Base-by-base conservation (phyloP, 768 basidiomycete genomes). In the Lentinus tigrinus region DNA sequence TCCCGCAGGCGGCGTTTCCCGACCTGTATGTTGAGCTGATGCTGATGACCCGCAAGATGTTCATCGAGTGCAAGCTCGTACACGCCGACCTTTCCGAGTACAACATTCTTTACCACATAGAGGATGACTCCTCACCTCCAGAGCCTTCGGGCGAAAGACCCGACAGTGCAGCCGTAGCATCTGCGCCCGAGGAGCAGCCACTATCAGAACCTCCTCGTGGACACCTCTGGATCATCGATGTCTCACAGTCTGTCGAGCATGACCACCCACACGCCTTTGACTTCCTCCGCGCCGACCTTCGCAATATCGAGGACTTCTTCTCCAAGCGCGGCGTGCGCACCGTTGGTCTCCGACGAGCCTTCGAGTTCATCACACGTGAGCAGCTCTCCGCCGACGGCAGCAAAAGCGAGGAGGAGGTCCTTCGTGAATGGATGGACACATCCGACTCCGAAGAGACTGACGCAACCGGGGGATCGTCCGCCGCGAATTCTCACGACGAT, bases 1-100 rank as follows among this genome's bases (percentile, higher is more conserved):
- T 90, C 56, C 73, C 81, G 0, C 69, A 75, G 2, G 72, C 81
- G 1, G 74, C 80, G 24, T 78, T 87, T 49, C 75, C 80, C 0
- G 66, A 73, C 0, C 78, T 98, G 1, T 99, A 99, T 69, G 69
- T 75, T 23, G 91, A 95, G 68, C 80, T 98, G 31, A 73, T 98
- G 34, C 81, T 91, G 65, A 83, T 81, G 56, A 79, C 95, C 43
- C 86, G 96, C 57, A 82, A 77, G 54, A 89, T 99, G 80, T 99
- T 88, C 72, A 89, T 93, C 63, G 79, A 80, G 40, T 98, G 97
- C 82, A 89, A 85, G 57, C 85, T 99, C 57, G 96, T 99, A 0
- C 97, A 99, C 67, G 97, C 96, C 48, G 97, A 99, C 78, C 81
- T 99, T 52, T 95, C 92, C 54, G 97, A 99, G 72, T 99, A 99